phyloP scores from a whole-genome alignment of 2,329 filamentous ascomycete genomes.

The Geoglossum cookeanum region DNA sequence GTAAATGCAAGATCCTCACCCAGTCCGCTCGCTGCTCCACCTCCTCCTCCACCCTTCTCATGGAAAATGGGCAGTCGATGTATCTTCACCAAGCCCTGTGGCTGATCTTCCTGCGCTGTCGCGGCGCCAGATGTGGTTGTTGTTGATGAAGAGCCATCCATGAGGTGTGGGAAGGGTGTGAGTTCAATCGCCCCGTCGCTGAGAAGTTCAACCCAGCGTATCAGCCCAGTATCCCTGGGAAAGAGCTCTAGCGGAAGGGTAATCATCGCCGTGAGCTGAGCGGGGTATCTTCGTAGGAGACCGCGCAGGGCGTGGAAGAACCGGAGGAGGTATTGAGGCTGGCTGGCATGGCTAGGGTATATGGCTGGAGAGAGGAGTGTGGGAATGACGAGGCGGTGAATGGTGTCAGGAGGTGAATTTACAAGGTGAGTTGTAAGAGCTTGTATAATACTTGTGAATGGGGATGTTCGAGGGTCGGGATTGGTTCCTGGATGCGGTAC shows the following conservation, averaged over 20 bases:
- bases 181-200: slow-evolving; percentile 77
- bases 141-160: slow-evolving; percentile 24
- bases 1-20: slow-evolving; percentile 83
- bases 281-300: slow-evolving; percentile 48
- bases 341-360: slow-evolving; percentile 49
- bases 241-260: slow-evolving; percentile 67
- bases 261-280: slow-evolving; percentile 49
- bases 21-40: slow-evolving; percentile 43
- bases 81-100: slow-evolving; percentile 70
- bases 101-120: slow-evolving; percentile 47
- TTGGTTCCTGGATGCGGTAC: slow-evolving; percentile 27
- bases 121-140: slow-evolving; percentile 31
- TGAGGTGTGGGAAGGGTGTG: slow-evolving; percentile 47
- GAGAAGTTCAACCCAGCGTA: slow-evolving; percentile 71
- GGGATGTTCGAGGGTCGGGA: slow-evolving; percentile 23
- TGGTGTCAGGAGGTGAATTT: slow-evolving; percentile 35
- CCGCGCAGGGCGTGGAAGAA: slow-evolving; percentile 66
- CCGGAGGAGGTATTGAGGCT: slow-evolving; percentile 54
- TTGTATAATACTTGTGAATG: slow-evolving; percentile 45
- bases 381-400: slow-evolving; percentile 75
- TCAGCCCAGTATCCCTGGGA: slow-evolving; percentile 53
- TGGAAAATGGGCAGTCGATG: slow-evolving; percentile 71
- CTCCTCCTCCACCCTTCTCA: slow-evolving; percentile 74
- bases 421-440: slow-evolving; percentile 11
- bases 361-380: slow-evolving; percentile 69